Evolutionary conservation across 257 asterid species (phyloP), one percentile per base, ranked within the genome.

Genomic region (Nicotiana obtusifolia): DNA sequence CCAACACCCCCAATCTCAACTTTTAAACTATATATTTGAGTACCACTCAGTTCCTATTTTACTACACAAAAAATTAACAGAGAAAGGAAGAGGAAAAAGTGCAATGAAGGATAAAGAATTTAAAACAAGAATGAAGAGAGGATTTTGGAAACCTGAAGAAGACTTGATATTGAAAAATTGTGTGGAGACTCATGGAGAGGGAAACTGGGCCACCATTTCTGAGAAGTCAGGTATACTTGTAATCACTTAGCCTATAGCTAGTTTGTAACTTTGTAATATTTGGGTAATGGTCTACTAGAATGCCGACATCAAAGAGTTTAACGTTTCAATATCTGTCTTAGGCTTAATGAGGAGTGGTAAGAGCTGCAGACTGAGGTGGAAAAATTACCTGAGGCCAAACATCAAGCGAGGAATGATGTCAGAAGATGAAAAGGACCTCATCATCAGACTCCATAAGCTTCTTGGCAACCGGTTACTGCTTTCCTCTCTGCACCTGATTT

Each of bases 351-450:
- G 92, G 83, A 83, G 90, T 53, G 87, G 88, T 11, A 88, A 90
- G 86, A 91, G 94, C 83, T 91, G 94, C 87, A 88, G 94, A 86
- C 83, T 91, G 64, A 85, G 94, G 80, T 91, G 94, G 94, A 89
- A 89, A 84, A 91, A 91, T 81, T 91, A 91, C 84, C 84, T 91
- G 17, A 88, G 93, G 82, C 93, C 94, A 47, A 89, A 89, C 86
- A 91, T 91, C 83, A 91, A 91, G 81, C 86, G 91, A 53, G 94
- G 94, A 71, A 83, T 82, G 82, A 89, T 91, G 86, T 88, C 94
- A 10, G 86, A 86, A 64, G 89, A 91, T 76, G 94, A 91, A 80
- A 89, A 85, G 81, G 94, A 91, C 66, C 93, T 91, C 73, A 91
- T 91, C 79, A 86, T 91, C 84, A 86, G 94, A 78, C 81, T 90